A percentile compares a stretch with the other conserved stretches of the same genome.
These are phyloP conservation scores for Chrysoporthe deuterocubensis DNA, from an alignment of 2,329 filamentous ascomycete species.

Conservation along the genomic window DNA sequence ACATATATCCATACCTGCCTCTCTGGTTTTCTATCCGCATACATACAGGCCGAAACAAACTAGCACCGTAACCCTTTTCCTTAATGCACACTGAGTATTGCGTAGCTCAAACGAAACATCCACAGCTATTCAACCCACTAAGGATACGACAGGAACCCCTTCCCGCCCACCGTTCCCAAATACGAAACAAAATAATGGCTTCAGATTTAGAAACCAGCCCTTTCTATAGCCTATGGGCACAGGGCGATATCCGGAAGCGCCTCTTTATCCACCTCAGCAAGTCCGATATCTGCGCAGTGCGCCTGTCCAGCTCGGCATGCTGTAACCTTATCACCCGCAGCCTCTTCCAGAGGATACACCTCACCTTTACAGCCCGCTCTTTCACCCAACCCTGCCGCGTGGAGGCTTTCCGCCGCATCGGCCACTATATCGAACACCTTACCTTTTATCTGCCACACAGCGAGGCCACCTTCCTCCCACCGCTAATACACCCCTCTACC, in stretches of 20 bases:
- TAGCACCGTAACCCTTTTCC: not conserved
- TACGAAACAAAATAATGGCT: constrained; percentile 48
- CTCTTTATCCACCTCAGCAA: constrained; percentile 55
- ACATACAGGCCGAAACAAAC: too few relatives aligned
- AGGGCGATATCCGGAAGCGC: constrained; percentile 52
- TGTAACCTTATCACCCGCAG: constrained; percentile 70
- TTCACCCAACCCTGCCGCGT: constrained; percentile 77
- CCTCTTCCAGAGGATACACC: constrained; percentile 69
- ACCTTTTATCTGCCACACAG: constrained; percentile 79
- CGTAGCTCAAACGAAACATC: not conserved
- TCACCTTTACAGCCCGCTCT: constrained; percentile 73
- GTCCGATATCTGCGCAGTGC: constrained; percentile 61
- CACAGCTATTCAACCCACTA: constrained; percentile 9
- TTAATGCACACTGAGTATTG: not conserved
- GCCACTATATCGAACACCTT: constrained; percentile 76
- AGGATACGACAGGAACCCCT: constrained; percentile 35
- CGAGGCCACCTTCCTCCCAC: constrained; percentile 78
- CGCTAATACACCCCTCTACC: constrained; percentile 82
- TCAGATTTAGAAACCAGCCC: constrained; percentile 50
- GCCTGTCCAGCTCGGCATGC: constrained; percentile 71
- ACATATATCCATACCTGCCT: too few relatives aligned
- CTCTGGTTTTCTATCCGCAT: too few relatives aligned
- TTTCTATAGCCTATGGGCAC: constrained; percentile 62
- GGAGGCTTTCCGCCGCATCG: constrained; percentile 75
- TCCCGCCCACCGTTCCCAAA: too few relatives aligned